Conservation (phyloP, 345 rosid genomes). For the Mallotus nudiflorus region DNA sequence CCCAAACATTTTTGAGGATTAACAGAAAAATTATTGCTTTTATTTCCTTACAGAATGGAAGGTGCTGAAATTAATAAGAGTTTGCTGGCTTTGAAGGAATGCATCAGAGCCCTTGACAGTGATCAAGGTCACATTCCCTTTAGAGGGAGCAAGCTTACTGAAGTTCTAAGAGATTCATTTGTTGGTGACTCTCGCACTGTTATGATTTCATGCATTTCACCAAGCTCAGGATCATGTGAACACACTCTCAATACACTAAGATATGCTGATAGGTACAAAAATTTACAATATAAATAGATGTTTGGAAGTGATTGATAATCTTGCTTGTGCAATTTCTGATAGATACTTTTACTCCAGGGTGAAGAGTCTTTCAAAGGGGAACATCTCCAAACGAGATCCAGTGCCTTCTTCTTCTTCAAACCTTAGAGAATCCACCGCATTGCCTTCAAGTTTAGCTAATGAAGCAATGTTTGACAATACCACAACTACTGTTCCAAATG, state of each 20-base stretch:
- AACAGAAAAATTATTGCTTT: conserved; percentile 3
- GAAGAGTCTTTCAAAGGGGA: conserved; percentile 64
- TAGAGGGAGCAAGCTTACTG: conserved; percentile 72
- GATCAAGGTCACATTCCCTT: conserved; percentile 72
- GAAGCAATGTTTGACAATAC: conserved; percentile 37
- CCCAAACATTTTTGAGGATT: neutral
- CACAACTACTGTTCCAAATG: conserved; percentile 32
- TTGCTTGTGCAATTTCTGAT: conserved; percentile 21
- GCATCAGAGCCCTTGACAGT: conserved; percentile 69
- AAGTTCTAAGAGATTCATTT: conserved; percentile 72
- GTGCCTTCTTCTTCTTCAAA: conserved; percentile 39
- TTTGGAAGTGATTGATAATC: neutral
- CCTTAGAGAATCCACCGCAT: conserved; percentile 47
- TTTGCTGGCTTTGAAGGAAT: conserved; percentile 63
- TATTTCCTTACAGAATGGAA: conserved; percentile 47
- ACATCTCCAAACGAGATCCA: conserved; percentile 45
- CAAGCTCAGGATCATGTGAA: conserved; percentile 69
- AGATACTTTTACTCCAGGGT: conserved; percentile 42
- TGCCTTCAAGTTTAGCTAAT: conserved; percentile 33
- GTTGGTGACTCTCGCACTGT: conserved; percentile 70
- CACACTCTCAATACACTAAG: conserved; percentile 69
- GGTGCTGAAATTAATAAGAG: conserved; percentile 74
- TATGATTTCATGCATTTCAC: conserved; percentile 72
- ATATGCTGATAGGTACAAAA: conserved; percentile 62
- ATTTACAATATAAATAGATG: neutral